A percentile compares a stretch with the other conserved stretches of the same genome.
Evolutionary conservation across 1,284 basidiomycete species (phyloP).

Genomic region (Ceratobasidium sp.): DNA sequence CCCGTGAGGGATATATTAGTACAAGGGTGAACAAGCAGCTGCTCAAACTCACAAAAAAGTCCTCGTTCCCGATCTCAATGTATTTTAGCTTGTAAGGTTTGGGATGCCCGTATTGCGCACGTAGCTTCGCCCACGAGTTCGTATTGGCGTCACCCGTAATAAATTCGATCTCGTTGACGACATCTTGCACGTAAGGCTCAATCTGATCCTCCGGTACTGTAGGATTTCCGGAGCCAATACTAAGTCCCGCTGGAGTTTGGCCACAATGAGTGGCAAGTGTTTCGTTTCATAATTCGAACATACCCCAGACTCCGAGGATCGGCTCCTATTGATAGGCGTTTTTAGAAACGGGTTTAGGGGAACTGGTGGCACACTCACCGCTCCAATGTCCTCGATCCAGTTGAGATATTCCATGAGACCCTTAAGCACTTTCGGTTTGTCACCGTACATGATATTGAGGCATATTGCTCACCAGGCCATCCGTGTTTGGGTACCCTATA

Average conservation of each 20-base stretch:
- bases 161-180: slow-evolving; percentile 67
- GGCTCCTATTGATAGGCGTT: slow-evolving; percentile 11
- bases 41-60: slow-evolving; percentile 35
- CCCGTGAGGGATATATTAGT: slow-evolving; percentile 51
- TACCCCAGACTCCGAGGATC: slow-evolving; percentile 44
- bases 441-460: slow-evolving; percentile 45
- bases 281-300: not conserved
- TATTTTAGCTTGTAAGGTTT: slow-evolving; percentile 68
- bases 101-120: slow-evolving; percentile 70
- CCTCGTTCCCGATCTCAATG: no score
- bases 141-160: slow-evolving; percentile 54
- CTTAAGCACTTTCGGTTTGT: slow-evolving; percentile 56
- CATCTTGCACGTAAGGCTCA: slow-evolving; percentile 71
- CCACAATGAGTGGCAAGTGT: slow-evolving; percentile 61
- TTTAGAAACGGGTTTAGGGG: not conserved
- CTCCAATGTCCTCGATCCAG: slow-evolving; percentile 67
- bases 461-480: slow-evolving; percentile 56
- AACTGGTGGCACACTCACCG: slow-evolving; percentile 15
- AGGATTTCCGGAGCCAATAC: slow-evolving; percentile 55
- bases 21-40: not conserved
- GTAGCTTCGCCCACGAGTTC: slow-evolving; percentile 64
- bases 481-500: slow-evolving; percentile 68
- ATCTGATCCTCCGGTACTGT: slow-evolving; percentile 65
- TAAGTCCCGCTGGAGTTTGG: slow-evolving; percentile 66
- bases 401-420: slow-evolving; percentile 71